Base-by-base conservation (phyloP, 2,329 filamentous ascomycete species). In the Xylariaceae sp. region DNA sequence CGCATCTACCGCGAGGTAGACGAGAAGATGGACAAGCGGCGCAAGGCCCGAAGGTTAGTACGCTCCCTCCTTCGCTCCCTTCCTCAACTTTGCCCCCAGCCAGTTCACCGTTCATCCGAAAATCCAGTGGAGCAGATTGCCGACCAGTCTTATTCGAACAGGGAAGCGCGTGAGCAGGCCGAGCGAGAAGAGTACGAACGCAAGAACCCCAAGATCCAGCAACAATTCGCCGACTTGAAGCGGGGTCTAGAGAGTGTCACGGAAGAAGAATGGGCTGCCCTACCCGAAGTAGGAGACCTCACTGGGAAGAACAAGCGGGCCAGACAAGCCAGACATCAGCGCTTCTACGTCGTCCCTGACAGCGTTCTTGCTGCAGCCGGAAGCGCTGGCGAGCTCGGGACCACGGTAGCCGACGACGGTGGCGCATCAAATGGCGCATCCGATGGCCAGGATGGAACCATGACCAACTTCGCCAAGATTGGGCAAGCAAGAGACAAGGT, bases 391-490 rank as follows among this genome's bases (percentile, higher is more conserved):
- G 85, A 95, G 54, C 75, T 96, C 44, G 83, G 88, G 30, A 92
- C 88, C 2, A 93, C 86, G 0, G 80, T 98, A n/a, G 72, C 79
- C 28, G 87, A 93, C 23, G 89, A 94, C 40, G 83, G 78, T 2
- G 59, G 64, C 2, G 60, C 69, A n/a, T 62, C 65, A 9, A 17
- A 69, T 30, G 62, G 59, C 18, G 60, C 69, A n/a, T 62, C 65
- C 5, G 17, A 69, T 30, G 62, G 59, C 18, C 73, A 80, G 37
- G 88, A 94, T 51, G 89, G 90, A 2, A 94, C 88, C 1, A 92
- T 94, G 76, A 98, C 90, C 9, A 95, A 98, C 56, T 98, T 98
- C 56, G 90, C 90, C 28, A 85, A 94, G 58, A 96, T 98, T 43
- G 92, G 93, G 60, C 88, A 89, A 28, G 93, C 92, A 14, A 80